Evolutionary conservation across 2,329 filamentous ascomycete species (phyloP), one percentile per base, ranked within the genome.

Genomic region (Calonectria honghensis): DNA sequence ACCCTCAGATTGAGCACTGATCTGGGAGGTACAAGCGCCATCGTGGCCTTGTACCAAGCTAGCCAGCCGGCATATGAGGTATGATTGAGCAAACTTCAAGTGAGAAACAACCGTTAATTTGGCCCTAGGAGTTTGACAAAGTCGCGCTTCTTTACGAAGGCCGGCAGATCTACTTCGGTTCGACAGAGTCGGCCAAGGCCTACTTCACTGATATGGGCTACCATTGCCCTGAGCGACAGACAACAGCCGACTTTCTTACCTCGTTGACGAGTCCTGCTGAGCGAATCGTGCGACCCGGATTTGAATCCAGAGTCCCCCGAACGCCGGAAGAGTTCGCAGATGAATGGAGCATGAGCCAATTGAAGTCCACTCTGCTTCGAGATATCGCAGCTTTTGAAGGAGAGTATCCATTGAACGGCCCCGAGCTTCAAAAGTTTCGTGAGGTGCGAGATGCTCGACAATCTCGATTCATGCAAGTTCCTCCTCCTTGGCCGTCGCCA

Each of bases 81-180:
- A 57, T 48, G 45, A 24, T 27, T 16, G 14, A 14, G 20, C 41
- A 20, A 57, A 10, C 9, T 4, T 4, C 7, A n/a, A 41, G 14
- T 11, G 3, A 29, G 7, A 63, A 41, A 2, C 6, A 63, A 2
- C 11, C 2, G 16, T 57, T 59, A 39, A 59, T 39, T 41, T 16
- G 18, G 18, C 4, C 50, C 6, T 88, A 91, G 76, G 81, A 91
- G 2, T 94, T 94, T 77, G 92, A 94, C 84, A 94, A 94, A 81
- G 93, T 92, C 0, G 85, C 92, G 4, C 86, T 94, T 1, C 87
- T 94, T 2, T 92, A 94, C 79, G 90, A 93, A 77, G 93, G 93
- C 9, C 89, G 90, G 70, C 92, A 93, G 78, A 91, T 93, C 68
- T 94, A 89, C 84, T 94, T 92, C 77, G 93, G 93, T 11, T 86